Conservation (phyloP, 2,329 filamentous ascomycete species). For the Massarina eburnea region DNA sequence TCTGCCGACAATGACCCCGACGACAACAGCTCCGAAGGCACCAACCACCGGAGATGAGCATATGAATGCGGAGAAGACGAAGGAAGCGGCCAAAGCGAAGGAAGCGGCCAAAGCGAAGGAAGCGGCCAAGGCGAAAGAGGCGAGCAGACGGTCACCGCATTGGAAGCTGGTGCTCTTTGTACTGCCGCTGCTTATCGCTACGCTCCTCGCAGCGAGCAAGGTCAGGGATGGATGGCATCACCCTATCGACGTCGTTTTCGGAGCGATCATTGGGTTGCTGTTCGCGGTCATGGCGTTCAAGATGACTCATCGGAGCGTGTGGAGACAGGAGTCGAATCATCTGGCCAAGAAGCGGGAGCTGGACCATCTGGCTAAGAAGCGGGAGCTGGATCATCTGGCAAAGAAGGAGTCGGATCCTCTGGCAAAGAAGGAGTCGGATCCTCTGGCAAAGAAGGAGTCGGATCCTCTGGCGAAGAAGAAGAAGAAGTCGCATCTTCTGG, state of each 20-base stretch:
- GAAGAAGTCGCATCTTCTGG: too few relatives aligned
- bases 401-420: neutral
- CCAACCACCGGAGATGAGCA: too few relatives aligned
- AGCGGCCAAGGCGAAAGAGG: neutral
- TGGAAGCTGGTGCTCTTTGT: slow-evolving; percentile 68
- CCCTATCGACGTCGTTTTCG: slow-evolving; percentile 68
- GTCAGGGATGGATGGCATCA: slow-evolving; percentile 70
- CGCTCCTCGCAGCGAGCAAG: slow-evolving; percentile 65
- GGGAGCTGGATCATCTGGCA: neutral
- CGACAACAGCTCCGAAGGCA: too few relatives aligned
- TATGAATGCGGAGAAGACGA: neutral
- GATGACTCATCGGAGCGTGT: slow-evolving; percentile 55
- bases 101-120: neutral
- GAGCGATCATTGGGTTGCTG: slow-evolving; percentile 61
- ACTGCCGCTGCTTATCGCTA: slow-evolving; percentile 63
- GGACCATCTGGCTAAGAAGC: neutral
- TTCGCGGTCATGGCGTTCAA: slow-evolving; percentile 65
- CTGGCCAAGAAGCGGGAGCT: neutral
- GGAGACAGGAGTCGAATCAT: slow-evolving; percentile 10
- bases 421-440: neutral
- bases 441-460: too few relatives aligned
- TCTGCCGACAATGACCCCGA: too few relatives aligned
- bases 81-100: neutral
- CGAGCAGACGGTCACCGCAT: slow-evolving; percentile 55
- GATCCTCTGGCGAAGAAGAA: too few relatives aligned